phyloP scores from a whole-genome alignment of 179 eudicot species.

The Silene noctiflora region DNA sequence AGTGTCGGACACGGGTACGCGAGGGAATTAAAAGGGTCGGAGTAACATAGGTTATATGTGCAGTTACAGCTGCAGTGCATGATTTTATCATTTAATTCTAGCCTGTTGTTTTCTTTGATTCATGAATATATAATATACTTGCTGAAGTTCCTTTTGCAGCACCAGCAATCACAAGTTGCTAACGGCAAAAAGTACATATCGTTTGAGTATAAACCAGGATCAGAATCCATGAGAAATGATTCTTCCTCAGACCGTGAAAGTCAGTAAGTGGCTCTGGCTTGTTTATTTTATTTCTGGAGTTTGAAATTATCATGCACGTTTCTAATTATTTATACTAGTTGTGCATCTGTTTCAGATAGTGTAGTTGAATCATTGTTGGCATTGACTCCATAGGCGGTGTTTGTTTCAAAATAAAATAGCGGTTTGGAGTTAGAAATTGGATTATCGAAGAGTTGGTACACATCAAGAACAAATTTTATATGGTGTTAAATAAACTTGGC shows the following conservation, averaged over 20 bases:
- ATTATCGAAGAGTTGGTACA: too few relatives aligned
- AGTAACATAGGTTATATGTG: too few relatives aligned
- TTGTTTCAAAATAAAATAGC: too few relatives aligned
- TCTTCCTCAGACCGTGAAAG: conserved; percentile 98
- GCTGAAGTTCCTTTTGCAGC: conserved; percentile 47
- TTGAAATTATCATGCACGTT: background rate
- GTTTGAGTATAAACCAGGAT: conserved; percentile 83
- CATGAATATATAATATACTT: conserved; percentile 18
- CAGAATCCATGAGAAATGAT: conserved; percentile 70
- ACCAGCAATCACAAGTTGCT: conserved; percentile 78
- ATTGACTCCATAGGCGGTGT: background rate
- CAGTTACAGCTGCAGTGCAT: conserved; percentile 11
- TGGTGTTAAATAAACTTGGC: too few relatives aligned
- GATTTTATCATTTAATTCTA: background rate
- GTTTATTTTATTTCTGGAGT: conserved; percentile 26
- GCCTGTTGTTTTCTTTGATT: background rate
- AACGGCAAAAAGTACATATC: conserved; percentile 77
- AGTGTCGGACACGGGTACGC: too few relatives aligned
- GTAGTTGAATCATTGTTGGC: conserved; percentile 5
- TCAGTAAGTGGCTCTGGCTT: conserved; percentile 82
- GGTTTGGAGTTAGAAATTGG: too few relatives aligned
- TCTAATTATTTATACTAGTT: background rate
- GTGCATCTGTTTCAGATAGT: background rate
- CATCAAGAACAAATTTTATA: too few relatives aligned
- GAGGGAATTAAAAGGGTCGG: too few relatives aligned